Evolutionary conservation across 1,284 basidiomycete genomes (phyloP), one percentile per base, ranked within the genome.

Genomic region (Butyriboletus appendiculatus): DNA sequence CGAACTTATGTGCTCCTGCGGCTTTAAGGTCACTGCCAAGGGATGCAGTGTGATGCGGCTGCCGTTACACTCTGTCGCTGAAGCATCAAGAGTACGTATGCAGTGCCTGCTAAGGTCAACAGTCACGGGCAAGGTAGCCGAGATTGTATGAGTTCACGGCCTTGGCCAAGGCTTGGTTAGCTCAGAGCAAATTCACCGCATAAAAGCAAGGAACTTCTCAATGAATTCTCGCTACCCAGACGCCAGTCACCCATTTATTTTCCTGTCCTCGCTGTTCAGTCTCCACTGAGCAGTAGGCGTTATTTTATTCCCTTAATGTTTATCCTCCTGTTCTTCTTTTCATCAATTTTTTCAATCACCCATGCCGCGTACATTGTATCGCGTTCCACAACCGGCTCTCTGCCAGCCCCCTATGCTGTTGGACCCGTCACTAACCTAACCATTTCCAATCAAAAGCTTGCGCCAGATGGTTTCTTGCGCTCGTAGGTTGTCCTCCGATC

Each of bases 401-500:
- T 50, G 22, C 38, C 32, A 30, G 24, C 9, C 7, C 18, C 28
- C 3, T 20, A 50, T 22, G 35, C 28, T 26, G 52, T 76, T 28
- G 74, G 72, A 18, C 65, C 74, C 7, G 52, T 50, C 24, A 62
- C 63, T n/a, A 61, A 67, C 42, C 28, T 77, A 6, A 57, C 65
- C 20, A 72, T 78, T 22, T 62, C 60, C 20, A 78, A 78, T 52
- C 50, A 44, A 16, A 55, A 61, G 32, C 65, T 79, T 43, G 52
- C 70, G 9, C 77, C 76, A 4, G 76, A 78, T 65, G 77, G 77
- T 26, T 76, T 70, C 53, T 45, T 51, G 48, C 73, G 75, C 39
- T 66, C 63, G 72, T 77, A 53, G 18, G 66, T 62, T 37, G 18
- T 28, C 37, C 33, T 42, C 44, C 11, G 7, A 20, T 44, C 18